Conservation (phyloP, 306 rosid species). For the Trifolium subterraneum region DNA sequence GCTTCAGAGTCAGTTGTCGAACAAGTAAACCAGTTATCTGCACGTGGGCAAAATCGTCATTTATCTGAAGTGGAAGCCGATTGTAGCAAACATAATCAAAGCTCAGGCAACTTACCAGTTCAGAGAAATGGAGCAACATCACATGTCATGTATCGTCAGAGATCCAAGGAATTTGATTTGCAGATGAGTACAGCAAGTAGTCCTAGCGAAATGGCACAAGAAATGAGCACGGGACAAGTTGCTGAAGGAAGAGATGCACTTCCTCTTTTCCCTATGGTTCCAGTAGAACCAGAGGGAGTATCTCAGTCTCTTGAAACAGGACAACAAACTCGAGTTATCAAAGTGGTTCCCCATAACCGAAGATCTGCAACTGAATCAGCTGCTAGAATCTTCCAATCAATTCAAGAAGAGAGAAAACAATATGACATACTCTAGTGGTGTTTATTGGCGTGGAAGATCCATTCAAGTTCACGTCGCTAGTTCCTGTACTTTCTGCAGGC, state of each 20-base stretch:
- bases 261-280: slow-evolving; percentile 56
- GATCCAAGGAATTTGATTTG: slow-evolving; percentile 57
- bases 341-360: slow-evolving; percentile 90
- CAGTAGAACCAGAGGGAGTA: slow-evolving; percentile 51
- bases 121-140: slow-evolving; percentile 49
- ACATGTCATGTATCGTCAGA: slow-evolving; percentile 46
- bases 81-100: slow-evolving; percentile 51
- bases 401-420: slow-evolving; percentile 90
- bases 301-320: slow-evolving; percentile 53
- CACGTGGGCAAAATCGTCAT: slow-evolving; percentile 40
- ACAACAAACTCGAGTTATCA: slow-evolving; percentile 66
- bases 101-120: slow-evolving; percentile 52
- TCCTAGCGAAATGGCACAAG: slow-evolving; percentile 56
- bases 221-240: slow-evolving; percentile 36
- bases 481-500: slow-evolving; percentile 22
- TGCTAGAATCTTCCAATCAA: slow-evolving; percentile 87
- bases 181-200: slow-evolving; percentile 75
- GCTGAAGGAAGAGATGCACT: slow-evolving; percentile 62
- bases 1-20: slow-evolving; percentile 66
- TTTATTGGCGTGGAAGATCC: slow-evolving; percentile 21
- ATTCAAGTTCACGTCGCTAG: background rate
- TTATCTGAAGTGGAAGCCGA: slow-evolving; percentile 45
- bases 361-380: slow-evolving; percentile 90
- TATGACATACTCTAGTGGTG: slow-evolving; percentile 43
- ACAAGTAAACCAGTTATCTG: slow-evolving; percentile 54